Percentiles rank a stretch among this genome's conserved stretches.
Evolutionary conservation across 768 basidiomycete genomes (phyloP).

Genomic region (Xerocomellus intermedius): DNA sequence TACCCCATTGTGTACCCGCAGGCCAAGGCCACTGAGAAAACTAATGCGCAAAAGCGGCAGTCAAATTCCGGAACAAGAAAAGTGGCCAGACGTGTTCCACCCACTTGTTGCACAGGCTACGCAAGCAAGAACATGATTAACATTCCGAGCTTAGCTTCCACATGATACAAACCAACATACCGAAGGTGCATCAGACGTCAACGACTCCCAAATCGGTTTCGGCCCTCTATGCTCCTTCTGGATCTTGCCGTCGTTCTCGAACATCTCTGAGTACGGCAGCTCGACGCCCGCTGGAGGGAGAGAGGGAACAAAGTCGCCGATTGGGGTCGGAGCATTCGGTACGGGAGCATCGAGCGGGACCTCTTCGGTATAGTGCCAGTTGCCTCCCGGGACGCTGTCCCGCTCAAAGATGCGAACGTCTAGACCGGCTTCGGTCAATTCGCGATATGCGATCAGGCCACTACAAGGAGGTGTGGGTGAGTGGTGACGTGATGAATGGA

Average conservation of each 20-base stretch:
- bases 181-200: slow-evolving; percentile 7
- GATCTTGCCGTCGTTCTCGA: slow-evolving; percentile 6
- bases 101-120: too few relatives aligned
- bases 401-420: slow-evolving; percentile 17
- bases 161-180: neutral
- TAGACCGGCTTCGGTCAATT: slow-evolving; percentile 15
- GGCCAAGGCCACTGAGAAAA: too few relatives aligned
- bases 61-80: too few relatives aligned
- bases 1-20: too few relatives aligned
- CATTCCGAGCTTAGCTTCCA: too few relatives aligned
- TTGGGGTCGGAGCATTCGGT: slow-evolving; percentile 3
- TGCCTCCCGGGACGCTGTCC: slow-evolving; percentile 4
- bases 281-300: slow-evolving; percentile 2
- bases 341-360: slow-evolving; percentile 9
- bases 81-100: too few relatives aligned
- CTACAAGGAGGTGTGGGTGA: neutral
- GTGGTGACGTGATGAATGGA: too few relatives aligned
- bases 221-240: slow-evolving; percentile 9
- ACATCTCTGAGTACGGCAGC: slow-evolving; percentile 11
- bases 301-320: slow-evolving; percentile 12
- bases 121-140: too few relatives aligned
- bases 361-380: slow-evolving; percentile 21
- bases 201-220: slow-evolving; percentile 16
- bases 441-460: slow-evolving; percentile 10
- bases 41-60: too few relatives aligned